A percentile compares a stretch with the other conserved stretches of the same genome.
These are phyloP conservation scores for Termitomyces sp. DNA, from an alignment of 768 basidiomycete genomes.

Conservation along the genomic window DNA sequence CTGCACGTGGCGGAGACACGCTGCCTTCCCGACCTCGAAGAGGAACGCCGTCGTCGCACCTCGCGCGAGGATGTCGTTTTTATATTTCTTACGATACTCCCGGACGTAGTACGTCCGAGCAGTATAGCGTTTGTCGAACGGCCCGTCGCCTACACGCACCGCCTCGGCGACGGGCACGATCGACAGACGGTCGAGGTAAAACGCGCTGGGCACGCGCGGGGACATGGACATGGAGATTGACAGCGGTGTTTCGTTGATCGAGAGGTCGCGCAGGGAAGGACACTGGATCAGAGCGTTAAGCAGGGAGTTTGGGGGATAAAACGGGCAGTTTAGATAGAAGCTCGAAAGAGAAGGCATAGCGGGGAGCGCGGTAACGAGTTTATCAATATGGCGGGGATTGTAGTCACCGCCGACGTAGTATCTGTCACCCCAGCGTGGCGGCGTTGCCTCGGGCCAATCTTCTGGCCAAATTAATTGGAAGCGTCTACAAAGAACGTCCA, in stretches of 20 bases:
- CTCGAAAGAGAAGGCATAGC: conserved; percentile 26
- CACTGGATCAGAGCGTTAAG: conserved; percentile 30
- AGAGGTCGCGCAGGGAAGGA: conserved; percentile 27
- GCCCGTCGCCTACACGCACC: conserved; percentile 34
- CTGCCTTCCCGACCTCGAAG: conserved; percentile 25
- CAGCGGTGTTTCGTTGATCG: conserved; percentile 33
- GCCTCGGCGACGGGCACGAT: conserved; percentile 35
- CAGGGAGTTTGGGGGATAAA: conserved; percentile 31
- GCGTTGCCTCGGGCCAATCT: conserved; percentile 35
- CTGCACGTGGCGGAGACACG: conserved; percentile 27
- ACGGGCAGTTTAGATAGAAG: conserved; percentile 33
- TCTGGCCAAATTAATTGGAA: conserved; percentile 38
- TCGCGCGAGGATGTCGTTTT: conserved; percentile 26
- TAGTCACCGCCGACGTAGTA: conserved; percentile 28
- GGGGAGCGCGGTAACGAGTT: conserved; percentile 30
- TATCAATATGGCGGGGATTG: conserved; percentile 28
- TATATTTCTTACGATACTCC: conserved; percentile 32
- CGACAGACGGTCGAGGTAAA: conserved; percentile 27
- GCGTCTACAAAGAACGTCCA: conserved; percentile 16
- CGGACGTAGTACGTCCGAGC: conserved; percentile 30
- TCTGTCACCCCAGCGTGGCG: conserved; percentile 33
- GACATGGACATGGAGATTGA: conserved; percentile 22
- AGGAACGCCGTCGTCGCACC: conserved; percentile 24
- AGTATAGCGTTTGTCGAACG: conserved; percentile 28
- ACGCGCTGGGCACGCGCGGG: conserved; percentile 23